Percentiles rank a stretch among this genome's conserved stretches.
phyloP scores from a whole-genome alignment of 2,329 filamentous ascomycete genomes.

The Diaporthe aspalathi region DNA sequence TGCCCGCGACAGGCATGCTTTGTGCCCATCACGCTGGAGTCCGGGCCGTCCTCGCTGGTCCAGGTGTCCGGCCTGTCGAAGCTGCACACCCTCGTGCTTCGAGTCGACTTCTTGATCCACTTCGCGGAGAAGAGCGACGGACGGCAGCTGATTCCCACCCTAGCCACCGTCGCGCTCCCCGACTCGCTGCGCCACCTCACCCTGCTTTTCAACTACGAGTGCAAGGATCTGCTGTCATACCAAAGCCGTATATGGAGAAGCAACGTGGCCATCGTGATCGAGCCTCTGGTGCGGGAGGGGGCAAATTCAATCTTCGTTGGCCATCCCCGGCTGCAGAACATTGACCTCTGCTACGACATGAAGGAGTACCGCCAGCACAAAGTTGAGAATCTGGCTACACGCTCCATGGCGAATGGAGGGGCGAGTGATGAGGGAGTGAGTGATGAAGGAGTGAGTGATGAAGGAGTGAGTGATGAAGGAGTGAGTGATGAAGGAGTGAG shows the following conservation, averaged over 20 bases:
- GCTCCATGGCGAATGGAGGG: no score
- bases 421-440: no score
- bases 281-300: neutral
- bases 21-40: neutral
- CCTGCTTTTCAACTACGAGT: neutral
- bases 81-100: neutral
- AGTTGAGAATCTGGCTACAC: neutral
- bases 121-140: no score
- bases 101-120: neutral
- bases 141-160: no score
- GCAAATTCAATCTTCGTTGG: neutral
- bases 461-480: no score
- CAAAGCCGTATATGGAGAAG: fast-evolving
- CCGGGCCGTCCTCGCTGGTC: neutral
- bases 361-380: neutral
- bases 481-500: no score
- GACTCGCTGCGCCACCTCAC: neutral
- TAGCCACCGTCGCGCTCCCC: neutral
- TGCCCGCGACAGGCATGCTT: neutral
- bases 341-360: neutral
- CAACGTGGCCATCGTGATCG: neutral
- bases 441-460: no score
- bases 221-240: no score
- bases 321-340: neutral
- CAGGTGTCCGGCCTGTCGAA: neutral